phyloP scores from a whole-genome alignment of 2,329 filamentous ascomycete genomes.

The Fusarium sp. region DNA sequence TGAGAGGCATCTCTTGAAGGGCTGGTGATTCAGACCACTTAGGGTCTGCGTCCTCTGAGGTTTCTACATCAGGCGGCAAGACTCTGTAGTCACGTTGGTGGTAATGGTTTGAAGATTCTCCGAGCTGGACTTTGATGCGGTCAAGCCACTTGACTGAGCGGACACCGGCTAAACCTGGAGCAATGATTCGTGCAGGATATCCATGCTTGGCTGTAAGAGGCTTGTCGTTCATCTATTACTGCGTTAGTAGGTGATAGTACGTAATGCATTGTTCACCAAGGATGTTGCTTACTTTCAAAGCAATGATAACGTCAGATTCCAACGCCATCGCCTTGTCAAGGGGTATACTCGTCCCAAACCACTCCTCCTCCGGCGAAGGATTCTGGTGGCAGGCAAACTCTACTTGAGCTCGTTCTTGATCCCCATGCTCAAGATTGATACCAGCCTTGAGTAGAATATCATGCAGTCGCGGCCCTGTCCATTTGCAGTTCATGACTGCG shows the following conservation, averaged over 20 bases:
- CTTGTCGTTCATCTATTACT: not conserved
- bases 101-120: not conserved
- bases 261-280: too few species aligned
- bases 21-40: not conserved
- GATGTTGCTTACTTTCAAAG: not conserved
- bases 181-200: not conserved
- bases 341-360: not conserved
- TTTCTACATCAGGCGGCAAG: not conserved
- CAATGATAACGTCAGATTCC: conserved; percentile 15
- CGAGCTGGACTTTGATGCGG: not conserved
- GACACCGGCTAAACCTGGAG: not conserved
- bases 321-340: not conserved
- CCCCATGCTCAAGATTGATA: not conserved
- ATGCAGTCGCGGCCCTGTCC: not conserved
- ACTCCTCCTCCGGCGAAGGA: not conserved
- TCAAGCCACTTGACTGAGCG: not conserved
- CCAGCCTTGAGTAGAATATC: not conserved
- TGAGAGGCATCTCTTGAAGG: not conserved
- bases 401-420: not conserved
- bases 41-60: not conserved
- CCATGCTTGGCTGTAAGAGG: not conserved
- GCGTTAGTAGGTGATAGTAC: not conserved
- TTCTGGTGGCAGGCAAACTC: not conserved
- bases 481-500: not conserved
- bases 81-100: not conserved